Evolutionary conservation across 805 yeast species (phyloP), one percentile per base, ranked within the genome.

Genomic region (Candida yuanshanica): DNA sequence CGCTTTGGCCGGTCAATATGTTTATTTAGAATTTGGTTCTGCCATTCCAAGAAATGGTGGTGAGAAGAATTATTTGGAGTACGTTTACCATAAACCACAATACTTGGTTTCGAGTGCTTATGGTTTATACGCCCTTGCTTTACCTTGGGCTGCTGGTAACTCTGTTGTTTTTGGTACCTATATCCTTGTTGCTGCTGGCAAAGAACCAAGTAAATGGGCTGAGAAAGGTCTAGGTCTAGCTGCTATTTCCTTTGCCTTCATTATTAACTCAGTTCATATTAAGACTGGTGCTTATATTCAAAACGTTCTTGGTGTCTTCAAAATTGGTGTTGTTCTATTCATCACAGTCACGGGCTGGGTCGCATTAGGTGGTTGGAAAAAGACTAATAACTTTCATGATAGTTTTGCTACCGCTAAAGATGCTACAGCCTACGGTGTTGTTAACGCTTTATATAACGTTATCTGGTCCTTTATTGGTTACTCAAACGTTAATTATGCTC

Each of bases 121-220:
- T 48, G 89, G 87, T 0, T 68, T 89, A 3, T 82, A 83, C 55
- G 79, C 80, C 14, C 79, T 86, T 54, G 72, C 83, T 53, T 66
- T 86, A 37, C 93, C 93, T 27, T 86, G 90, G 87, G 90, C 95
- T 18, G 79, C 93, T 10, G 86, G 90, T 60, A 83, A 84, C 60
- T 81, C 90, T 17, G 77, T 83, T 38, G 86, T 83, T 26, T 83
- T 83, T 48, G 95, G 95, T 23, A 83, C 81, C 55, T 85, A 83
- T 63, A 70, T 86, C 45, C 68, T 85, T 45, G 75, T 74, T 32
- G 95, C 95, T 10, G 89, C 90, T 7, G 81, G 77, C 32, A 71
- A 67, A 14, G 82, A 78, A 45, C 70, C 75, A 8, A 78, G 83
- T 11, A 73, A 79, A 51, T 86, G 95, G 95, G 78, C 79, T 53